phyloP scores from a whole-genome alignment of 345 rosid species.

The Eucalyptus pauciflora region DNA sequence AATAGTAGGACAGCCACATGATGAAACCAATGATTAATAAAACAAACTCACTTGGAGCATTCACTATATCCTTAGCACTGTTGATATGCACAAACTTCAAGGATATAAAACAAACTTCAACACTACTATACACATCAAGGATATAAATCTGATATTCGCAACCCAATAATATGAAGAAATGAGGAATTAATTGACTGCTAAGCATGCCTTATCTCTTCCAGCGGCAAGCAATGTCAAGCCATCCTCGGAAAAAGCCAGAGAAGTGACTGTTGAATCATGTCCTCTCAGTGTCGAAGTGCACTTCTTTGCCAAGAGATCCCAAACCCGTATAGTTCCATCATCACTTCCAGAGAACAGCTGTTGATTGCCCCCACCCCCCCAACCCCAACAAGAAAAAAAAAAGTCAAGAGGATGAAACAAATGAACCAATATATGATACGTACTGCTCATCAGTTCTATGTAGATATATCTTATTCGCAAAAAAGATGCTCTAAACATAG shows the following conservation, averaged over 20 bases:
- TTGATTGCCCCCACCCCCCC: not conserved
- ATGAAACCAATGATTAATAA: not conserved
- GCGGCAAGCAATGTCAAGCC: slow-evolving; percentile 71
- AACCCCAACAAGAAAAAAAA: not conserved
- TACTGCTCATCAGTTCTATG: not conserved
- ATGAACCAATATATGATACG: not conserved
- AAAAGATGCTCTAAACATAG: not conserved
- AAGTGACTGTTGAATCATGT: slow-evolving; percentile 79
- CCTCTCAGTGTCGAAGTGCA: slow-evolving; percentile 59
- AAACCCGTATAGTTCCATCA: slow-evolving; percentile 75
- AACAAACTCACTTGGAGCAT: not conserved
- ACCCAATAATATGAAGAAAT: not conserved
- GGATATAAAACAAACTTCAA: too few species aligned
- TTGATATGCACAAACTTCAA: not conserved
- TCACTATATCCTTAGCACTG: not conserved
- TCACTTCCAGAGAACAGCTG: slow-evolving; percentile 90
- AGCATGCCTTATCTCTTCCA: slow-evolving; percentile 84
- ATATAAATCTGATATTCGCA: not conserved
- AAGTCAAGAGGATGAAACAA: not conserved
- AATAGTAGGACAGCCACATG: not conserved
- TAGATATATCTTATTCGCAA: not conserved
- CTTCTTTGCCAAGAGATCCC: slow-evolving; percentile 79
- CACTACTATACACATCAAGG: not conserved
- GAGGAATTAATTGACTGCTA: not conserved
- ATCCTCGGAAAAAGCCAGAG: slow-evolving; percentile 76